Base-by-base conservation (phyloP, 208 protist genomes). In the Endotrypanum monterogeii region DNA sequence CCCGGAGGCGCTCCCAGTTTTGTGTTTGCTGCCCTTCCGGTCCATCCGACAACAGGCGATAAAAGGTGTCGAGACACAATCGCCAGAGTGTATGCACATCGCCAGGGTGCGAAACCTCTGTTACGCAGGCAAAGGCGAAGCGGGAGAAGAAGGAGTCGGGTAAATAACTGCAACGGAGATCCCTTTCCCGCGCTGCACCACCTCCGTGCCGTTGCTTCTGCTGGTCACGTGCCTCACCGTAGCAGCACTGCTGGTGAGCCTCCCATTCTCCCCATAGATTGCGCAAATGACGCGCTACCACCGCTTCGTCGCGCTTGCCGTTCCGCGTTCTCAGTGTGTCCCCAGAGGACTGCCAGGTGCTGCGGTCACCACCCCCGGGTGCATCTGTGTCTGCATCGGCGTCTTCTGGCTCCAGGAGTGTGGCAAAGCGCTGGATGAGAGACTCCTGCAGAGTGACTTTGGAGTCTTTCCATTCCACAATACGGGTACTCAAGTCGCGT, bases 91-190 rank as follows among this genome's bases (percentile, higher is more conserved):
- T 35, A 12, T 55, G 67, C 14, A 88, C 78, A 67, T 88, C 80
- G 4, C 79, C 76, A n/a, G 79, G 76, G 18, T 61, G 48, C 25
- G 68, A 70, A 20, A 86, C 39, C 71, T 83, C 48, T 1, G 68
- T 81, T n/a, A 76, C 81, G 61, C 82, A 89, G 44, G 76, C 44
- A 72, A 87, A 80, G 2, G 89, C 86, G 60, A 96, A 89, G 58
- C 92, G 89, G 23, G 82, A 83, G 58, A 94, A 80, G 30, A 96
- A 79, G 8, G 92, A 94, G 35, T 86, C 83, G 1, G 92, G 92
- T 44, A 91, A 90, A 77, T 96, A 96, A 28, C 79, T 78, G 55
- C 52, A 48, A 14, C 92, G 89, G 39, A 91, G 60, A 52, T 91
- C 86, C 48, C 79, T 84, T 30, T 57, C 41, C 8, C 41, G 52